Conservation (phyloP, 1,284 basidiomycete species). For the Blastosporella zonata region DNA sequence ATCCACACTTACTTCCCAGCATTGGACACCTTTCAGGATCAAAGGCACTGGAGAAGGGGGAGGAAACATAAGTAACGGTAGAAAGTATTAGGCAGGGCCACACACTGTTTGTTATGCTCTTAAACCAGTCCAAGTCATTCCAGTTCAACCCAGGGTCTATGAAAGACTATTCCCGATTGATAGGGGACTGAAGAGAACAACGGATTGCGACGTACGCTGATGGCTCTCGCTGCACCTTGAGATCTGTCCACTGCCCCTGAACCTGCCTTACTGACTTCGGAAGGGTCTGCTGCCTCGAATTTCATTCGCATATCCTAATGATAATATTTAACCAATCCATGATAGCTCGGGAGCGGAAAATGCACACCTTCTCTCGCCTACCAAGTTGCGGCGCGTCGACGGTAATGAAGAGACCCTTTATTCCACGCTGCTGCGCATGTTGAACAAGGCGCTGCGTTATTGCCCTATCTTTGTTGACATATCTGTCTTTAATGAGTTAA, state of each 20-base stretch:
- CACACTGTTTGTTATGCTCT: slow-evolving; percentile 81
- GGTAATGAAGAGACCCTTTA: slow-evolving; percentile 88
- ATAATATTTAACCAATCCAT: background rate
- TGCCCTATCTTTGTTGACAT: slow-evolving; percentile 82
- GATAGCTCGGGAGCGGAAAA: background rate
- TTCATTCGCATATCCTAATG: slow-evolving; percentile 93
- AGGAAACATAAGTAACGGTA: background rate
- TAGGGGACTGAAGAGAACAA: slow-evolving; percentile 2
- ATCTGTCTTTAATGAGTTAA: slow-evolving; percentile 38
- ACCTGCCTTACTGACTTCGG: slow-evolving; percentile 57
- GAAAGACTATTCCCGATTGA: slow-evolving; percentile 62
- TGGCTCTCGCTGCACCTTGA: slow-evolving; percentile 93
- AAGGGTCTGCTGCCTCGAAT: slow-evolving; percentile 84
- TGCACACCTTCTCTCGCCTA: slow-evolving; percentile 72
- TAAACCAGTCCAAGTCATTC: slow-evolving; percentile 88
- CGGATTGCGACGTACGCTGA: slow-evolving; percentile 56
- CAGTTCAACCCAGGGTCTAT: slow-evolving; percentile 90
- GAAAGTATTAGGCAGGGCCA: background rate
- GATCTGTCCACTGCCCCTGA: slow-evolving; percentile 72
- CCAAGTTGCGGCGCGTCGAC: slow-evolving; percentile 94
- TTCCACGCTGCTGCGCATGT: slow-evolving; percentile 80
- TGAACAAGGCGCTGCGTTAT: slow-evolving; percentile 82
- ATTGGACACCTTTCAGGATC: slow-evolving; percentile 90
- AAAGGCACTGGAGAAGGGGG: slow-evolving; percentile 66
- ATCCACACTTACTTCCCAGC: slow-evolving; percentile 67